These are phyloP conservation scores for Pyrenula aspistea DNA, from an alignment of 495 filamentous ascomycete genomes.

Conservation along the genomic window DNA sequence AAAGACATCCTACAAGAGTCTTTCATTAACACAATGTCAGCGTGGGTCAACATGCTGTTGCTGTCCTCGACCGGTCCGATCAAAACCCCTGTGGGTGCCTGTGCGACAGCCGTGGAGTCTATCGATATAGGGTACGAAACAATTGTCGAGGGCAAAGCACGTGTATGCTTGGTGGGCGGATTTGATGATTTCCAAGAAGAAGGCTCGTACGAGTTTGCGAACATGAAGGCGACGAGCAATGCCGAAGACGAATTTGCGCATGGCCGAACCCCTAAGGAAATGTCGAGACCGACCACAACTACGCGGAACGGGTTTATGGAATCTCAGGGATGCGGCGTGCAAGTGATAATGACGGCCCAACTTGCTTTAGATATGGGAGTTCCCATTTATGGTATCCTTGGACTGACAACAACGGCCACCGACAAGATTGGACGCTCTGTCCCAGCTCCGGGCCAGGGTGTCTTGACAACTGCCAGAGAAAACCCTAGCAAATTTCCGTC, in stretches of 20 bases:
- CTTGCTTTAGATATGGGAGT: constrained; percentile 97
- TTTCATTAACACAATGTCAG: constrained; percentile 99
- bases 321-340: constrained; percentile 95
- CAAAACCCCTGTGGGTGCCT: constrained; percentile 96
- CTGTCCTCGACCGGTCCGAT: constrained; percentile 95
- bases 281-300: constrained; percentile 95
- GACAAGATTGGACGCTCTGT: constrained; percentile 98
- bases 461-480: constrained; percentile 94
- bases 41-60: constrained; percentile 98
- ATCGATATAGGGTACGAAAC: constrained; percentile 96
- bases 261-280: constrained; percentile 88
- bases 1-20: constrained; percentile 99
- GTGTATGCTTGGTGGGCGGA: constrained; percentile 93
- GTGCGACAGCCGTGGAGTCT: constrained; percentile 93
- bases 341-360: constrained; percentile 95
- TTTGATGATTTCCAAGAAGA: constrained; percentile 99
- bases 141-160: constrained; percentile 93
- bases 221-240: constrained; percentile 99
- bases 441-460: constrained; percentile 90
- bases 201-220: constrained; percentile 98
- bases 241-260: constrained; percentile 92
- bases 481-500: constrained; percentile 82
- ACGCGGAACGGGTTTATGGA: constrained; percentile 99
- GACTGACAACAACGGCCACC: constrained; percentile 90
- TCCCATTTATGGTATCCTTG: constrained; percentile 91